These are phyloP conservation scores for Populus hybrid DNA, from an alignment of 441 rosid genomes.

Conservation along the genomic window DNA sequence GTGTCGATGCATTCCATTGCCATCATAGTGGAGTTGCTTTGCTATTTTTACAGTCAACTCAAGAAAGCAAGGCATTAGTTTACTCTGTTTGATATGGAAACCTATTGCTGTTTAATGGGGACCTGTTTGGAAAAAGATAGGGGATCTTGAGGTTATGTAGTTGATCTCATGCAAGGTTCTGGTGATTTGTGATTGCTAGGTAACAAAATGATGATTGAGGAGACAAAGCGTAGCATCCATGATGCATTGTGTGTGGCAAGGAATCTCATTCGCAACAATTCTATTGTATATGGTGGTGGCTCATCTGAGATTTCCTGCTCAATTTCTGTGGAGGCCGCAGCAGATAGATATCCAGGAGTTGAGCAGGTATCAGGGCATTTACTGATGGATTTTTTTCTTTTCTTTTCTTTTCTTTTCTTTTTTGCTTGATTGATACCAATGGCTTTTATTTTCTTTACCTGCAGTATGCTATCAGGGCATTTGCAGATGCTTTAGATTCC, in stretches of 20 bases:
- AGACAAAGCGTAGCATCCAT: conserved; percentile 96
- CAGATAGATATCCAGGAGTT: conserved; percentile 86
- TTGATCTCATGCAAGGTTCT: conserved; percentile 14
- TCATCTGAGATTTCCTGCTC: conserved; percentile 96
- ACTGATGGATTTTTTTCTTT: too few relatives aligned
- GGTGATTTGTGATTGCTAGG: conserved; percentile 44
- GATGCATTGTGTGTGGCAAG: conserved; percentile 96
- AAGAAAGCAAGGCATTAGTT: background rate
- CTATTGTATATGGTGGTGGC: conserved; percentile 97
- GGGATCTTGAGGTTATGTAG: background rate
- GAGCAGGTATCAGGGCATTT: conserved; percentile 62
- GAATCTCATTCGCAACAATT: conserved; percentile 91
- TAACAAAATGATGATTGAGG: conserved; percentile 98
- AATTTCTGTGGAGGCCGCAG: conserved; percentile 83
- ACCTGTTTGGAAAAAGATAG: background rate
- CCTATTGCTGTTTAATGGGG: too few relatives aligned
- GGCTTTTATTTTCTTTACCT: background rate
- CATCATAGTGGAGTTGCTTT: background rate
- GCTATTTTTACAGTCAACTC: background rate
- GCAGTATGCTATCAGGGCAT: conserved; percentile 96
- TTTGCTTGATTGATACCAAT: background rate
- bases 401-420: background rate
- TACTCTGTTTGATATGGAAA: background rate
- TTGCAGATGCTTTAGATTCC: conserved; percentile 89
- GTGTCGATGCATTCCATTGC: background rate